phyloP scores from a whole-genome alignment of 2,329 filamentous ascomycete genomes.

The Xylariaceae sp. region DNA sequence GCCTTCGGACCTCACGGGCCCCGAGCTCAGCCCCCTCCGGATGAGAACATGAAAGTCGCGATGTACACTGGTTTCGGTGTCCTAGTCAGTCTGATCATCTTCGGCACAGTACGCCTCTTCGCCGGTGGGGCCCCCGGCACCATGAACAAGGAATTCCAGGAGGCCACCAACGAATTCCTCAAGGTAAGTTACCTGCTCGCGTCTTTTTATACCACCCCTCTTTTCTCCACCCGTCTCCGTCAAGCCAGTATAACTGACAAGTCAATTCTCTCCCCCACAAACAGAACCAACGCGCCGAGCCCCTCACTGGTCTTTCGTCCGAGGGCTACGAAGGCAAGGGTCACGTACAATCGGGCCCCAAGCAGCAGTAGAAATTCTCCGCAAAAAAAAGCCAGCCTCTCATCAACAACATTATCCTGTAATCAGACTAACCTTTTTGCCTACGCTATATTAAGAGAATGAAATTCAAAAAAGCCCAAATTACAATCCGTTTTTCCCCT shows the following conservation, averaged over 20 bases:
- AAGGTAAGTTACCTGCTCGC: conserved; percentile 56
- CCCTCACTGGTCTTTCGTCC: conserved; percentile 76
- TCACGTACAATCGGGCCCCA: conserved; percentile 65
- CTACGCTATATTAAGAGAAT: conserved; percentile 18
- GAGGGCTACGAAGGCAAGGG: conserved; percentile 74
- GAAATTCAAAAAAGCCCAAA: neutral
- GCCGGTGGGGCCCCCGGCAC: conserved; percentile 70
- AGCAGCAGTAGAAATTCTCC: conserved; percentile 31
- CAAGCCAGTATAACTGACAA: conserved; percentile 12
- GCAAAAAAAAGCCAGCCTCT: conserved; percentile 6
- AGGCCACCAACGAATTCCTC: conserved; percentile 89
- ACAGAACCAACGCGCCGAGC: conserved; percentile 78
- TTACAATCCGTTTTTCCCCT: conserved; percentile 15
- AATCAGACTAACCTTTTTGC: conserved; percentile 17
- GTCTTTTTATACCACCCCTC: too few species aligned
- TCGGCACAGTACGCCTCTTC: conserved; percentile 64
- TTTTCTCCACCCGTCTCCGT: neutral
- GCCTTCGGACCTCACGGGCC: conserved; percentile 96
- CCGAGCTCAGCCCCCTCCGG: conserved; percentile 74
- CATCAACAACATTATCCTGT: conserved; percentile 2
- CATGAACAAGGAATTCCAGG: conserved; percentile 97
- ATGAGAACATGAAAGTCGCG: conserved; percentile 75
- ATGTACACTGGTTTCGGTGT: conserved; percentile 67
- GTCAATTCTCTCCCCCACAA: neutral
- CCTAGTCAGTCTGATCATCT: conserved; percentile 61